These are phyloP conservation scores for Exserohilum turcica DNA, from an alignment of 2,329 filamentous ascomycete genomes.

Conservation along the genomic window DNA sequence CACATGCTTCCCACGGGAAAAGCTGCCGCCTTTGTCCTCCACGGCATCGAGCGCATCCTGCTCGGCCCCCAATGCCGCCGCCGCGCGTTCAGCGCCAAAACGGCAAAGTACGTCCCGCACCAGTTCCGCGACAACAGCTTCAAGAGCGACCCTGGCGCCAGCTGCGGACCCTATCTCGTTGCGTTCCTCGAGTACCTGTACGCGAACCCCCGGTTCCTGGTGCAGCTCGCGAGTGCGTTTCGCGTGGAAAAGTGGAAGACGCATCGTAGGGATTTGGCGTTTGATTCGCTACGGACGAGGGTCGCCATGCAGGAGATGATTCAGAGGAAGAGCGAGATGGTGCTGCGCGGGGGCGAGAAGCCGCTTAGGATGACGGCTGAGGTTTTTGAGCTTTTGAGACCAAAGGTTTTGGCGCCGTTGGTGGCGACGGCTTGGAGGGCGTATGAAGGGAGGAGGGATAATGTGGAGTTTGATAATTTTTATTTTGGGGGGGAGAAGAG, in stretches of 20 bases:
- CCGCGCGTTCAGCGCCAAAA: not conserved
- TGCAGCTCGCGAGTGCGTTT: not conserved
- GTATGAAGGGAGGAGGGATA: not conserved
- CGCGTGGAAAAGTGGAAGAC: not conserved
- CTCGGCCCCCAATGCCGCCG: not conserved
- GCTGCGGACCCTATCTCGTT: not conserved
- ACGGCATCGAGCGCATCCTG: not conserved
- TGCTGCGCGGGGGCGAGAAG: not conserved
- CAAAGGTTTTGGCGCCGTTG: not conserved
- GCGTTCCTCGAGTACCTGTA: not conserved
- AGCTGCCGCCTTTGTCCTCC: not conserved
- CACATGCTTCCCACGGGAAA: not conserved
- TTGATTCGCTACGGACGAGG: not conserved
- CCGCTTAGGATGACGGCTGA: not conserved
- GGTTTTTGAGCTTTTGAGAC: not conserved
- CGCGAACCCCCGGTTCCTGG: not conserved
- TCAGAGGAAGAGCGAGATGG: not conserved
- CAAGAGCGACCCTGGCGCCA: not conserved
- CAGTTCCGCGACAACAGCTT: not conserved
- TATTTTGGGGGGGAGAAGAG: not conserved
- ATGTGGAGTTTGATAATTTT: not conserved
- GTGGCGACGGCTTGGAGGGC: not conserved
- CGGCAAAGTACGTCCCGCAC: conserved; percentile 1
- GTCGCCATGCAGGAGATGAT: not conserved
- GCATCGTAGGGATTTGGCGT: not conserved